phyloP scores from a whole-genome alignment of 208 protist genomes.

The Herpetomonas tarakana region DNA sequence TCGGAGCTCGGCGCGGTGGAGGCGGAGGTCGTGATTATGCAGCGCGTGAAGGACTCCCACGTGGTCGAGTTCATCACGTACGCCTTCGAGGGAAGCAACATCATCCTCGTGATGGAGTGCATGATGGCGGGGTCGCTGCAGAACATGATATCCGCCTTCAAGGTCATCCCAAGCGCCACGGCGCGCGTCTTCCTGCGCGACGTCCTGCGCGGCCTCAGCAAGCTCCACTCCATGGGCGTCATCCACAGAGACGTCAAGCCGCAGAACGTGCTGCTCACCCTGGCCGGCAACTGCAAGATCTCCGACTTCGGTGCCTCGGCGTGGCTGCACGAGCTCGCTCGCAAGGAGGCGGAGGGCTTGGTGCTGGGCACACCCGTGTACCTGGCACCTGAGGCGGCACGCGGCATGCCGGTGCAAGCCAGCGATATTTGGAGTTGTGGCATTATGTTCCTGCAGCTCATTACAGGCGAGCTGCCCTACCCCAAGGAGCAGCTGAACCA shows the following conservation, averaged over 20 bases:
- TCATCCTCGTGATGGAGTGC: slow-evolving; percentile 91
- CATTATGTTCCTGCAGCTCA: slow-evolving; percentile 85
- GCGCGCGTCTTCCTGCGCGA: slow-evolving; percentile 79
- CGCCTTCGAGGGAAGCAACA: slow-evolving; percentile 57
- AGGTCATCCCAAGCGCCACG: slow-evolving; percentile 59
- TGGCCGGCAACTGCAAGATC: slow-evolving; percentile 85
- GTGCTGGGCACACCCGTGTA: slow-evolving; percentile 86
- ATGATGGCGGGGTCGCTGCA: slow-evolving; percentile 85
- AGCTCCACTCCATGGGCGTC: slow-evolving; percentile 78
- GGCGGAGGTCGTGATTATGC: slow-evolving; percentile 82
- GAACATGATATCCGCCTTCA: slow-evolving; percentile 71
- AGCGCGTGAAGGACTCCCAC: slow-evolving; percentile 78
- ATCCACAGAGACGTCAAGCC: slow-evolving; percentile 92
- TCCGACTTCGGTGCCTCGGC: slow-evolving; percentile 89
- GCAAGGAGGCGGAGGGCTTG: slow-evolving; percentile 45
- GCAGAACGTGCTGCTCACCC: slow-evolving; percentile 87
- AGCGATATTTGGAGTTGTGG: slow-evolving; percentile 90
- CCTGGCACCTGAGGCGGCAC: slow-evolving; percentile 82
- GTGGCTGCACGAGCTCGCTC: slow-evolving; percentile 64
- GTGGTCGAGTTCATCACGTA: slow-evolving; percentile 88
- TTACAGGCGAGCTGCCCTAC: slow-evolving; percentile 79
- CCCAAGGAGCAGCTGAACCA: slow-evolving; percentile 44
- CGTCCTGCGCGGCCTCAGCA: slow-evolving; percentile 75
- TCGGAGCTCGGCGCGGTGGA: slow-evolving; percentile 55
- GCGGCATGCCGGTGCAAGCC: slow-evolving; percentile 57